Evolutionary conservation across 129 eudicot genomes (phyloP), one percentile per base, ranked within the genome.

Genomic region (Deinandra increscens): DNA sequence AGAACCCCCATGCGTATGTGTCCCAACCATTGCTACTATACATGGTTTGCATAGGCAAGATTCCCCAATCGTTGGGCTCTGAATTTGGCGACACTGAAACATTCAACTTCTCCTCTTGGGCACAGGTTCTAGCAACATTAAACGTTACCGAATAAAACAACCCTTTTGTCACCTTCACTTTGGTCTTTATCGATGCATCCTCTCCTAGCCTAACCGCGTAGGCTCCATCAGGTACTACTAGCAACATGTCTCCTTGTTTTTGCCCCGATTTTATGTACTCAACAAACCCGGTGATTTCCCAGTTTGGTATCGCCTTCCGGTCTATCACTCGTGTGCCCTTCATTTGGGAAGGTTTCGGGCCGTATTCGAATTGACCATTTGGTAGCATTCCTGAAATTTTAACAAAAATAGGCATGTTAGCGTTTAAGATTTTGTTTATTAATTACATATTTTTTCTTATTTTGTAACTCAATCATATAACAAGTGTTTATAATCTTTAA

Each of bases 21-120:
- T 94, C 99, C 88, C 89, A 94, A 17, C 99, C 97, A 17, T 83
- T 77, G 68, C 89, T 85, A 51, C 95, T 84, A 37, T 89, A 89
- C 78, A 87, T 78, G 3, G 98, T 93, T 68, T 93, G 98, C 65
- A 87, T 82, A 1, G 98, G 98, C 64, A 88, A 62, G 53, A 89
- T 79, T 6, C 90, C 95, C 85, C 85, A 83, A 20, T 85, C 88
- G 0, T 80, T 74, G 34, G 83, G 72, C 75, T 81, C 87, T 0
- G 79, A 41, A 37, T 81, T 85, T 3, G 95, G 97, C 0, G 82
- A 75, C 59, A 94, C 90, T 0, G 96, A 87, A 2, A 89, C 84
- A 14, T 89, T 87, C 66, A 94, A 62, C 20, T 59, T 80, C 79
- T 88, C 91, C 49, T 83, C 90, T 78, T 91, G 96, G 15, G 85